A percentile compares a stretch with the other conserved stretches of the same genome.
These are phyloP conservation scores for Alisma plantagoaquatica DNA, from an alignment of 106 monocot species.

Conservation along the genomic window DNA sequence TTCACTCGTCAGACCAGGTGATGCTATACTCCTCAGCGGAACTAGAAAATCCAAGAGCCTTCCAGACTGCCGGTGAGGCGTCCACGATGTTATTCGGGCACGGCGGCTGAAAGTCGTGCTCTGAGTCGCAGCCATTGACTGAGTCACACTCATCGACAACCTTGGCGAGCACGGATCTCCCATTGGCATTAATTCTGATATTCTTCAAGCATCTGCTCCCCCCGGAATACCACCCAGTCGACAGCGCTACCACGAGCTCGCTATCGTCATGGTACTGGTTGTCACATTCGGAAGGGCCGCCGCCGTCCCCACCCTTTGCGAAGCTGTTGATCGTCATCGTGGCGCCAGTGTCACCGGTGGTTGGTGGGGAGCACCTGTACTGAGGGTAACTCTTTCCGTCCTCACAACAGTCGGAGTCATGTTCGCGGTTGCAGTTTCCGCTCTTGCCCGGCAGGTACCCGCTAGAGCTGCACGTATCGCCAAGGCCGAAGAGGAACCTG, in stretches of 20 bases:
- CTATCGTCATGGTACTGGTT: no score
- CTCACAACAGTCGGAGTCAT: no score
- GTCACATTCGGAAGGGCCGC: conserved; percentile 27
- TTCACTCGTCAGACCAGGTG: no score
- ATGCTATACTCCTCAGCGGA: no score
- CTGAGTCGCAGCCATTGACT: conserved; percentile 20
- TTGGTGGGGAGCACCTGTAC: conserved; percentile 27
- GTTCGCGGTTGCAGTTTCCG: no score
- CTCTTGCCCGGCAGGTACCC: no score
- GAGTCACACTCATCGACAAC: conserved; percentile 42
- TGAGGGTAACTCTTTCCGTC: conserved; percentile 14
- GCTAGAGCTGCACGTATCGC: no score
- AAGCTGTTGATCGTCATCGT: conserved; percentile 28
- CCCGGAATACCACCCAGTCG: no score
- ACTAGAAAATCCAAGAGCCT: conserved; percentile 22
- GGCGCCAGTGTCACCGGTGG: conserved; percentile 8
- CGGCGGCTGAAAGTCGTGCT: conserved; percentile 24
- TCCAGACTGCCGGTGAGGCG: conserved; percentile 29
- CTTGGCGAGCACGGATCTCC: no score
- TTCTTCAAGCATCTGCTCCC: conserved; percentile 23
- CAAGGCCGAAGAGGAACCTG: no score
- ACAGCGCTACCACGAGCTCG: no score
- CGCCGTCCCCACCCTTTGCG: conserved; percentile 20
- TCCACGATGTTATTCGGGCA: conserved; percentile 25
- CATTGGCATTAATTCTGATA: conserved; percentile 9